Evolutionary conservation across 164 flowering plant species (phyloP), one percentile per base, ranked within the genome.

Genomic region (Pachysandra terminalis): DNA sequence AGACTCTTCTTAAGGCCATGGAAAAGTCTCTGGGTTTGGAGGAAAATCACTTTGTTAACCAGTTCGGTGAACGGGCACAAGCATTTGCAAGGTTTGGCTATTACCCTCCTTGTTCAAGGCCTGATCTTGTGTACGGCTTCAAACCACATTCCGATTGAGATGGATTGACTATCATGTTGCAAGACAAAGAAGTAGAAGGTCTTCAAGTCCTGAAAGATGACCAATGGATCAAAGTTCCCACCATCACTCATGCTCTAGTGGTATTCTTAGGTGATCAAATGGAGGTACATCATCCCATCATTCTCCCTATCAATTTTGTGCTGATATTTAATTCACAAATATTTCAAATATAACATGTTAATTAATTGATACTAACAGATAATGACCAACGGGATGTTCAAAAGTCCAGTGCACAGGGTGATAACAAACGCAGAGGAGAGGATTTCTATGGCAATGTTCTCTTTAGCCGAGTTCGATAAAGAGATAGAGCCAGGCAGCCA

Each of bases 351-450:
- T 40, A 10, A 10, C 45, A 40, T 40, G 5, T 40, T 40, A 40
- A 10, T 40, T 40, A 40, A 40, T 5, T 40, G 45, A 40, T 40
- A 40, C 45, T 7, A 65, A 74, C 81, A 87, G 91, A 85, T 85
- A 74, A 80, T 83, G 85, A 85, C 75, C 65, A 87, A 87, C 72
- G 88, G 88, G 32, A 60, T 79, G n/a, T 79, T 83, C 74, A 83
- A 78, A 77, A 86, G 91, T 73, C 84, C 85, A 2, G 55, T 85
- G 69, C 91, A 87, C n/a, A n/a, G n/a, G n/a, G n/a, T n/a, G n/a
- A n/a, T n/a, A n/a, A n/a, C n/a, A n/a, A n/a, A n/a, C n/a, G n/a
- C n/a, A n/a, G n/a, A n/a, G n/a, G n/a, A n/a, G n/a, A n/a, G n/a
- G n/a, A n/a, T n/a, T n/a, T n/a, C n/a, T n/a, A n/a, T n/a, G n/a